Base-by-base conservation (phyloP, 257 asterid species). In the Solanum bulbocastanum region DNA sequence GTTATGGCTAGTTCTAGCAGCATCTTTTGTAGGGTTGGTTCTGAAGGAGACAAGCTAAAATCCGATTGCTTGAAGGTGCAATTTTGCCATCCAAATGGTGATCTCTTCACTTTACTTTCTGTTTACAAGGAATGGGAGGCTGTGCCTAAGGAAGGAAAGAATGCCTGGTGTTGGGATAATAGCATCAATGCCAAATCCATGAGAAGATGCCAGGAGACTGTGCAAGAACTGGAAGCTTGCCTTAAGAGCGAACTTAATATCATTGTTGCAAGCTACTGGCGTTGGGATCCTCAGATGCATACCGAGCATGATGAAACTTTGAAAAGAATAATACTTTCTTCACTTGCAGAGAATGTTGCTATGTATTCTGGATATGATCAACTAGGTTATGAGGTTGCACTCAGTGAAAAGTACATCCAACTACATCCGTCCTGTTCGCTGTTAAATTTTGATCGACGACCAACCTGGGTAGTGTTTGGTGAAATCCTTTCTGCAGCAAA, bases 351-450 rank as follows among this genome's bases (percentile, higher is more conserved):
- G 90, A 97, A 96, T 90, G 97, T 96, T 88, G 98, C 99, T 65
- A 92, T 96, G 97, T 97, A 92, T 91, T 94, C 98, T 37, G 99
- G 99, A 84, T 92, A 92, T 90, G 98, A 97, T 90, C 94, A 91
- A 81, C 98, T 96, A 89, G 99, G 99, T 44, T 97, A 94, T 92
- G 93, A 93, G 89, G 98, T 97, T 89, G 98, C 96, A n/a, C 60
- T 90, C 11, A 91, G 96, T 52, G 90, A 93, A 92, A 97, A 93
- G 85, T 95, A 93, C 89, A 90, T 95, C 66, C 95, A 96, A 85
- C 87, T 97, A 52, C 99, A 97, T 90, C 99, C 99, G 14, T 94
- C 99, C 10, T 95, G 98, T 87, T 96, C 99, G 39, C 88, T 97
- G 88, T 91, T 93, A 78, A 95, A 88, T 88, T 97, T 96, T 88